Conservation (phyloP, 2,329 filamentous ascomycete genomes). For the Aspergillus hortae region DNA sequence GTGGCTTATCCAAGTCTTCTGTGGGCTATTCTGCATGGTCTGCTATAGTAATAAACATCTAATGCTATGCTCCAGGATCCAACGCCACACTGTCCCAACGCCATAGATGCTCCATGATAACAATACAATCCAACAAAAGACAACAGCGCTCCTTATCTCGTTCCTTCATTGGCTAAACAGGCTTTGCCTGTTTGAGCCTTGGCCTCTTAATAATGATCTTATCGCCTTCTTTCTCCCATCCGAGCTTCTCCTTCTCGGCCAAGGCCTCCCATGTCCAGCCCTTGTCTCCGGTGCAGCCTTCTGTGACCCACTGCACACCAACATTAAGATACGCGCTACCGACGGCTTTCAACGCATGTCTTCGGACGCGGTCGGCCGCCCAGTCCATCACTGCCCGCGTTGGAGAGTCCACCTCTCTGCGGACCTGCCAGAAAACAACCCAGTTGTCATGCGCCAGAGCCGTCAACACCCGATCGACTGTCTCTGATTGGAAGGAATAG, state of each 20-base stretch:
- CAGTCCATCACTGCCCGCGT: constrained; percentile 75
- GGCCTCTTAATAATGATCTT: constrained; percentile 71
- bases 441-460: constrained; percentile 80
- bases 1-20: no score
- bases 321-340: constrained; percentile 76
- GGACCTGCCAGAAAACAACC: constrained; percentile 69
- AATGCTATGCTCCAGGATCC: constrained; percentile 1
- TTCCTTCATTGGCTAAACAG: constrained; percentile 13
- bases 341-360: constrained; percentile 80
- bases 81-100: constrained; percentile 17
- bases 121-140: neutral
- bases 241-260: constrained; percentile 65
- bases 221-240: constrained; percentile 74
- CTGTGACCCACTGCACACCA: constrained; percentile 67
- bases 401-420: constrained; percentile 73
- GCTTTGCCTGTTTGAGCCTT: constrained; percentile 24
- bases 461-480: constrained; percentile 64
- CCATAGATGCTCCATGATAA: constrained; percentile 16
- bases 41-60: neutral
- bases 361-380: constrained; percentile 69
- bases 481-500: constrained; percentile 62
- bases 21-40: neutral
- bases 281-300: constrained; percentile 44
- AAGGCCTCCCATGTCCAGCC: constrained; percentile 67
- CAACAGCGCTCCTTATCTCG: neutral